Evolutionary conservation across 192 early-diverging fungal species (phyloP), one percentile per base, ranked within the genome.

Genomic region (Rhizophagus sp.): DNA sequence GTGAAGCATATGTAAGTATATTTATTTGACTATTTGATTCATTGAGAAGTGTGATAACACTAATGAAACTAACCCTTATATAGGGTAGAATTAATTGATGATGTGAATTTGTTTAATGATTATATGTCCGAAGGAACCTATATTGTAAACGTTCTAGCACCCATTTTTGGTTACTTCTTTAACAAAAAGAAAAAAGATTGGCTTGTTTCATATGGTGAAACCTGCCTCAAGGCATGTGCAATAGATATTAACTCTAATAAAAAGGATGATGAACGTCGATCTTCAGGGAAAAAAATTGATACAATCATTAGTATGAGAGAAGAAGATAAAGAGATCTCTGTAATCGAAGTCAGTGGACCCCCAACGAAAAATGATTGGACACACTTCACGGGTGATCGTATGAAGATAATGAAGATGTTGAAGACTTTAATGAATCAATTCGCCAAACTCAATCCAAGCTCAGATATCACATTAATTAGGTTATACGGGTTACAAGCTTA

Each of bases 391-490:
- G 74, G 74, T 76, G 74, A 76, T 76, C 62, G 62, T 19, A 36
- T 76, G 62, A 76, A 76, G 75, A 76, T 76, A 33, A 19, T 13
- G 2, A 76, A 41, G 34, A 76, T 76, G 74, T 41, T 76, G 30
- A 75, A 75, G 17, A 62, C 50, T 33, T 33, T 75, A 75, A 76
- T 76, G 41, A 76, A 76, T 39, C 74, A 49, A 19, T 62, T 63
- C 41, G 75, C 75, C 2, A 50, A 62, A 41, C 61, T 76, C 22
- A 62, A n/a, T 36, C 75, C 34, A 50, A 27, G 13, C 57, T 76
- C 62, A 34, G 39, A 76, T 41, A 64, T 62, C 57, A 44, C 57
- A 41, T 63, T 62, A 49, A n/a, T 76, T 15, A 76, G 36, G 61
- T 61, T 76, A 76, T 62, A 62, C 36, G 62, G 75, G 30, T 63